Percentiles rank a stretch among this genome's conserved stretches.
Conservation (phyloP, 2,329 filamentous ascomycete genomes). For the Cytospora schulzeri region DNA sequence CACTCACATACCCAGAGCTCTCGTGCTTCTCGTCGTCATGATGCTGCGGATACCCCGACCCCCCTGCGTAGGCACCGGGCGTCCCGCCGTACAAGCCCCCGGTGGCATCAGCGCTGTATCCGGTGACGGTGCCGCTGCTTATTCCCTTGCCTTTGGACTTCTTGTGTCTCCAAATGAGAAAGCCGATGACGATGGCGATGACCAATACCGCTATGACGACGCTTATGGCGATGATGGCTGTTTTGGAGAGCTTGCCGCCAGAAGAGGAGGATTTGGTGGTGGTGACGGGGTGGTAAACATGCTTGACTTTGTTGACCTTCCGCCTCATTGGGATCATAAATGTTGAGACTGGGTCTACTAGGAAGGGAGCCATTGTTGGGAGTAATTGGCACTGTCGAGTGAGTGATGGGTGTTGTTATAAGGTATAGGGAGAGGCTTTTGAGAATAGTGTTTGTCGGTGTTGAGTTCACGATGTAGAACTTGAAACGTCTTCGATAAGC, state of each 20-base stretch:
- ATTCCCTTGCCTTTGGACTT: background rate
- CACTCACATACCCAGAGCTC: background rate
- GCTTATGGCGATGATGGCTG: background rate
- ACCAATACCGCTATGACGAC: background rate
- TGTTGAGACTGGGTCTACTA: background rate
- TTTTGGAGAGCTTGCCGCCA: background rate
- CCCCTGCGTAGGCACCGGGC: background rate
- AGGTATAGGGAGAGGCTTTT: background rate
- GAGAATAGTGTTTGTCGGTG: background rate
- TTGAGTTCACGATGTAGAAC: background rate
- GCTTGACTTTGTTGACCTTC: background rate
- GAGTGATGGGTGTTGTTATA: background rate
- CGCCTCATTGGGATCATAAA: background rate
- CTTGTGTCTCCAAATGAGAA: background rate
- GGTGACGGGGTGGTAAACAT: background rate
- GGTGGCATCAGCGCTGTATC: conserved; percentile 6
- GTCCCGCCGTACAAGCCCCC: background rate
- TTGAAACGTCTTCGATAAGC: background rate
- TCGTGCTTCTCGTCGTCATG: background rate
- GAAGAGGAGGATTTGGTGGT: background rate
- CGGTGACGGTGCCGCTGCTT: background rate
- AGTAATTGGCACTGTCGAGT: background rate
- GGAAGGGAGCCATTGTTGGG: conserved; percentile 8
- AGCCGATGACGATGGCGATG: background rate
- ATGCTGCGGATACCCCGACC: background rate